Percentiles rank a stretch among this genome's conserved stretches.
phyloP scores from a whole-genome alignment of 108 stramenopile species.

The Pseudonitzschia multiseries region DNA sequence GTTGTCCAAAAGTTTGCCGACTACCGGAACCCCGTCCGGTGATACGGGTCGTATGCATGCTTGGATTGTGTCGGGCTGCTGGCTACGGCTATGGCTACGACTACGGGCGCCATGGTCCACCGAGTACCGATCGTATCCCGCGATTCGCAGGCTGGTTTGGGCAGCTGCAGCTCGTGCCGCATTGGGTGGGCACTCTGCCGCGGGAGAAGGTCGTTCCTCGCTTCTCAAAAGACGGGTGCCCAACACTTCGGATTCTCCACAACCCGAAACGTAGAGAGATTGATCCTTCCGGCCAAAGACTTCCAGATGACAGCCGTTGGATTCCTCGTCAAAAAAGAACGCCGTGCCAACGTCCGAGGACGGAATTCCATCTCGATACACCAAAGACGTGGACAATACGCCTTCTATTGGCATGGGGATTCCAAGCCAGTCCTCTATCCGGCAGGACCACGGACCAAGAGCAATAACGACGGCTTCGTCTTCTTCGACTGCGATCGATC shows the following conservation, averaged over 20 bases:
- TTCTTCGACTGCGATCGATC: not conserved
- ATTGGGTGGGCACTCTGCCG: constrained; percentile 10
- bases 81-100: too few species aligned
- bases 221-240: constrained; percentile 15
- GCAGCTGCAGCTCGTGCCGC: constrained; percentile 25
- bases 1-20: constrained; percentile 24
- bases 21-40: constrained; percentile 29
- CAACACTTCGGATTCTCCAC: constrained; percentile 28
- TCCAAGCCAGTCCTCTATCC: constrained; percentile 34
- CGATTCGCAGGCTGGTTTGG: not conserved
- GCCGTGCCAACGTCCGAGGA: constrained; percentile 9
- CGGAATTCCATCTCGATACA: constrained; percentile 15
- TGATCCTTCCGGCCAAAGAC: constrained; percentile 22
- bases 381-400: constrained; percentile 25
- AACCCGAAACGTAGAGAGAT: constrained; percentile 33
- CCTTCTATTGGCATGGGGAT: constrained; percentile 38
- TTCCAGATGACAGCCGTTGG: constrained; percentile 37
- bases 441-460: constrained; percentile 28
- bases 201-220: constrained; percentile 6
- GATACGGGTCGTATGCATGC: constrained; percentile 32
- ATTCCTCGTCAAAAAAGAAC: constrained; percentile 27
- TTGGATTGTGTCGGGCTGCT: constrained; percentile 4
- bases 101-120: too few species aligned
- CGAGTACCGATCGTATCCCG: not conserved
- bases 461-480: constrained; percentile 29